Conservation (phyloP, 2,329 filamentous ascomycete genomes). For the Cladosporium sp. region DNA sequence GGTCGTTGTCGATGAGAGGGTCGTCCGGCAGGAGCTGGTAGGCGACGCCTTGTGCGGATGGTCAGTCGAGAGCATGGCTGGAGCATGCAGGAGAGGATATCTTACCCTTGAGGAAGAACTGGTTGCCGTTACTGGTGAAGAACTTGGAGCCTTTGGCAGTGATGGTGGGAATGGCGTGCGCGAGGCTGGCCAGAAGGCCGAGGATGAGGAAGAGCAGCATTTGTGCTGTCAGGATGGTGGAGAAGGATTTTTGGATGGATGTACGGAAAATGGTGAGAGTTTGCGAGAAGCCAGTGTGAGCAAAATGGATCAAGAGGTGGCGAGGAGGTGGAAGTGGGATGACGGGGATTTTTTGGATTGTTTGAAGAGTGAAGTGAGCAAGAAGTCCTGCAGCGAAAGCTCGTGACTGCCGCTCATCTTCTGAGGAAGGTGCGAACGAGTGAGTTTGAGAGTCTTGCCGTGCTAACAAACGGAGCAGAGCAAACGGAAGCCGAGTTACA, state of each 20-base stretch:
- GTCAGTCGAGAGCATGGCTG: conserved; percentile 27
- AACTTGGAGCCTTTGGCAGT: conserved; percentile 76
- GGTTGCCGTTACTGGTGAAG: conserved; percentile 75
- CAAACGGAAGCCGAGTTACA: background rate
- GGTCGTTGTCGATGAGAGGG: conserved; percentile 71
- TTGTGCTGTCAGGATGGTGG: background rate
- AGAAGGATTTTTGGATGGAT: background rate
- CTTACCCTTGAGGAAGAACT: conserved; percentile 81
- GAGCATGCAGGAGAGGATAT: background rate
- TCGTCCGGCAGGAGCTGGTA: conserved; percentile 62
- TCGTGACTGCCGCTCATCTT: background rate
- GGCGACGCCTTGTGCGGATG: conserved; percentile 46
- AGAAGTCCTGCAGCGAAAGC: background rate
- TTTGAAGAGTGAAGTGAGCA: background rate
- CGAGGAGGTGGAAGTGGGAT: background rate
- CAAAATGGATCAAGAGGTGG: background rate
- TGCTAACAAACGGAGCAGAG: no score
- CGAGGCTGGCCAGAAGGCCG: conserved; percentile 21
- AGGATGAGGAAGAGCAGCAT: conserved; percentile 11
- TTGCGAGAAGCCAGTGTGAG: background rate
- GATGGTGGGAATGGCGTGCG: conserved; percentile 54
- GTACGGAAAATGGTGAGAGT: background rate
- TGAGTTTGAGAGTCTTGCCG: background rate
- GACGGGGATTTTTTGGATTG: no score
- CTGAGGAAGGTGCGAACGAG: background rate